Evolutionary conservation across 2,329 filamentous ascomycete species (phyloP), one percentile per base, ranked within the genome.

Genomic region (Ceratocystis harringtonii): DNA sequence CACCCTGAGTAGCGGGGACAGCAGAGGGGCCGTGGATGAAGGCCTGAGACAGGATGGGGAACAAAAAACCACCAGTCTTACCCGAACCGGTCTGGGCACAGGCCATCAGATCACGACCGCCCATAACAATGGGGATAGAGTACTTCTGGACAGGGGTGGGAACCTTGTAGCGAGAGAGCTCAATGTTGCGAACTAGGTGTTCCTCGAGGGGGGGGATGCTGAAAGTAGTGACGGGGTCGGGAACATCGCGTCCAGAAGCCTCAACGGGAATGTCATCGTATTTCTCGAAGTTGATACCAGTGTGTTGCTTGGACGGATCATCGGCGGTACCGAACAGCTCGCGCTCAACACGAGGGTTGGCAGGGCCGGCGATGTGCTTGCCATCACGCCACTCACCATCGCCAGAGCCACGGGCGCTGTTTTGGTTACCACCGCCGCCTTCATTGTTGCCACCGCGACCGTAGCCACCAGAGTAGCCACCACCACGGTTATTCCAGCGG

Each of bases 221-320:
- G 83, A 99, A 99, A 68, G 85, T 82, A 70, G 86, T 86, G 70
- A 96, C 90, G 50, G 92, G 88, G 74, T 97, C 94, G 58, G 94
- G 94, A 64, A 97, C 91, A 73, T 95, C 85, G 64, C 90, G 87
- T 68, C 94, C 94, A 68, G 92, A 96, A 69, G 94, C 94, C 79
- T 97, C 94, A 70, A 99, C 94, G 65, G 94, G 94, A 70, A 99
- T 99, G 77, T 99, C 94, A 74, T 99, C 94, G 78, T 99, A 99
- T 82, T 99, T 99, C 80, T 96, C 88, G 75, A 99, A 99, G 84
- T 99, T 99, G 88, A 99, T 97, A 78, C 94, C 94, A 43, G 91
- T 96, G 73, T 95, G 89, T 76, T 96, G 89, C 83, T 96, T 97
- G 70, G 88, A 85, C 69, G 92, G 90, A 74, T 97, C 94, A 76